Percentiles rank a stretch among this genome's conserved stretches.
Evolutionary conservation across 257 asterid genomes (phyloP).

Genomic region (Solanum medicagineum): DNA sequence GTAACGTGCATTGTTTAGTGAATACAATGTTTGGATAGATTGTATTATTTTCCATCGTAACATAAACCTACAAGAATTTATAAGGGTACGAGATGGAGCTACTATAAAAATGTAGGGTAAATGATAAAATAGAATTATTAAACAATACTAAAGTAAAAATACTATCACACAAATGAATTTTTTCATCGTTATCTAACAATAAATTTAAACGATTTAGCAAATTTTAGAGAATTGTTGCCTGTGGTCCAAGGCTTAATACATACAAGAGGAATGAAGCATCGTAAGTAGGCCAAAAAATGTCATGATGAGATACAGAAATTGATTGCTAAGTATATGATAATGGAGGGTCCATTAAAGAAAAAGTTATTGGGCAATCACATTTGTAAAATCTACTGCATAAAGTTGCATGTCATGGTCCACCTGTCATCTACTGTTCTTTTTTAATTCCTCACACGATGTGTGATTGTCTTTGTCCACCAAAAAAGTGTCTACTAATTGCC

Average conservation of each 20-base stretch:
- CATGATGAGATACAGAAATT: conserved; percentile 28
- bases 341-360: conserved; percentile 33
- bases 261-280: conserved; percentile 11
- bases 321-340: conserved; percentile 14
- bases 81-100: too few species aligned
- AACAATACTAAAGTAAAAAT: too few species aligned
- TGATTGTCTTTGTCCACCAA: neutral
- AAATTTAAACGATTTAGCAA: neutral
- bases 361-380: conserved; percentile 22
- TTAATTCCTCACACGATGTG: neutral
- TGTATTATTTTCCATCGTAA: too few species aligned
- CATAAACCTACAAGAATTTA: too few species aligned
- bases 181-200: too few species aligned
- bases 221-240: neutral
- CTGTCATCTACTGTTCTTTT: conserved; percentile 1
- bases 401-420: conserved; percentile 22
- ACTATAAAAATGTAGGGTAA: too few species aligned
- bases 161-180: too few species aligned
- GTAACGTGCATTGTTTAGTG: too few species aligned
- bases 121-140: too few species aligned
- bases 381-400: conserved; percentile 23
- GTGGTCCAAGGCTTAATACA: conserved; percentile 1
- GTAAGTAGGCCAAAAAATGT: conserved; percentile 24
- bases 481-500: neutral
- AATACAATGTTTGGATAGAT: too few species aligned